Percentiles rank a stretch among this genome's conserved stretches.
phyloP scores from a whole-genome alignment of 129 eudicot genomes.

The Smallanthus sonchifolius region DNA sequence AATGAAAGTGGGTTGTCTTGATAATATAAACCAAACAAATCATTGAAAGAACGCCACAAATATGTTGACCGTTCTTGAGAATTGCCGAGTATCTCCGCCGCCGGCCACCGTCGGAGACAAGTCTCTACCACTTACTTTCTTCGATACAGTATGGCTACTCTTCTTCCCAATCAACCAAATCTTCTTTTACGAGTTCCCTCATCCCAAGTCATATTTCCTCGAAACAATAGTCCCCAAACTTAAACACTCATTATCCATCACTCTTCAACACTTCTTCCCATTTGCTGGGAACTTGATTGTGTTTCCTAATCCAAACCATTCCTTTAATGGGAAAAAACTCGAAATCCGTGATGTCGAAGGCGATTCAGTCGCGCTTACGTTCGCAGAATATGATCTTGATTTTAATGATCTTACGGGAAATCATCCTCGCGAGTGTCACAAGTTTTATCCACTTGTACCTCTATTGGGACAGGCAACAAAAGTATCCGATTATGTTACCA shows the following conservation, averaged over 20 bases:
- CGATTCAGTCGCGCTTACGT: constrained; percentile 26
- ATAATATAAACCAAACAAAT: too few species aligned
- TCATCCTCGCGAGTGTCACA: constrained; percentile 26
- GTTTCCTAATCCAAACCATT: background rate
- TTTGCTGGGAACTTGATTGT: constrained; percentile 32
- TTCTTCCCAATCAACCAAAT: constrained; percentile 41
- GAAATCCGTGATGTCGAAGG: constrained; percentile 13
- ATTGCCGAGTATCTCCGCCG: constrained; percentile 33
- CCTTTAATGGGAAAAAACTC: background rate
- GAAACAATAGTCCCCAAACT: constrained; percentile 34
- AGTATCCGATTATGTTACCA: background rate
- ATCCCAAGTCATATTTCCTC: constrained; percentile 25
- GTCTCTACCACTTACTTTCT: constrained; percentile 38
- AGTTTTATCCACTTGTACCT: constrained; percentile 36
- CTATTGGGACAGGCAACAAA: constrained; percentile 16
- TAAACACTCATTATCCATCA: constrained; percentile 36
- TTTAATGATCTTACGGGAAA: constrained; percentile 29
- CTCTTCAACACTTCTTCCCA: constrained; percentile 47
- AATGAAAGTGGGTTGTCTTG: too few species aligned
- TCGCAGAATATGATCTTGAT: constrained; percentile 9
- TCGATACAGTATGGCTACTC: constrained; percentile 38
- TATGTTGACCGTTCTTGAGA: constrained; percentile 19
- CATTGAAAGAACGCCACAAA: background rate
- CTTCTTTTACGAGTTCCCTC: constrained; percentile 36
- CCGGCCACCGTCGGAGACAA: constrained; percentile 19